These are phyloP conservation scores for Paxillus rubicundulus DNA, from an alignment of 768 basidiomycete genomes.

Conservation along the genomic window DNA sequence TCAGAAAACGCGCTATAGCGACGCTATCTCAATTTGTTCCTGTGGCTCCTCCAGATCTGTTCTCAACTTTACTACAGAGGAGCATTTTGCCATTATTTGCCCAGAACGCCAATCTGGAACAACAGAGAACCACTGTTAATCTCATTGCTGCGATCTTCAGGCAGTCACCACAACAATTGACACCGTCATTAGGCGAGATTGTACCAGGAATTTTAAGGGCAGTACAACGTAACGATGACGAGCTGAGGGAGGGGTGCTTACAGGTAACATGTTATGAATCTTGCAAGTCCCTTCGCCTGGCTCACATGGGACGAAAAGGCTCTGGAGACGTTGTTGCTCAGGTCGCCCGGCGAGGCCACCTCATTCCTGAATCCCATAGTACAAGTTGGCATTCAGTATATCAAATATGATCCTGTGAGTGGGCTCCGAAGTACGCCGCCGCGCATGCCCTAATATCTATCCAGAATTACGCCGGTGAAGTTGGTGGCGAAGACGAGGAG, in stretches of 20 bases:
- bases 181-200: constrained; percentile 56
- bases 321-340: constrained; percentile 78
- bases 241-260: constrained; percentile 74
- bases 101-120: constrained; percentile 53
- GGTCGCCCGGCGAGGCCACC: constrained; percentile 80
- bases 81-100: constrained; percentile 61
- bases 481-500: constrained; percentile 62
- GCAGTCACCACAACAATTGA: constrained; percentile 66
- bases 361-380: constrained; percentile 68
- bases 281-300: neutral
- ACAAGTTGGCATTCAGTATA: constrained; percentile 67
- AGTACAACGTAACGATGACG: constrained; percentile 74
- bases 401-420: constrained; percentile 89
- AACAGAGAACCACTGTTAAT: constrained; percentile 74
- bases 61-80: constrained; percentile 55
- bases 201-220: constrained; percentile 72
- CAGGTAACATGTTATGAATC: constrained; percentile 46
- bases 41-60: constrained; percentile 60
- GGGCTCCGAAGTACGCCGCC: neutral
- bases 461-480: constrained; percentile 74
- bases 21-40: constrained; percentile 84
- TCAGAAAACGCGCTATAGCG: constrained; percentile 89
- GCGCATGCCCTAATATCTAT: constrained; percentile 9
- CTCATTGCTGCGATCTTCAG: constrained; percentile 79
- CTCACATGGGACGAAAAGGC: constrained; percentile 46